Conservation (phyloP, 108 stramenopile genomes). For the Mediolabrus comicus region DNA sequence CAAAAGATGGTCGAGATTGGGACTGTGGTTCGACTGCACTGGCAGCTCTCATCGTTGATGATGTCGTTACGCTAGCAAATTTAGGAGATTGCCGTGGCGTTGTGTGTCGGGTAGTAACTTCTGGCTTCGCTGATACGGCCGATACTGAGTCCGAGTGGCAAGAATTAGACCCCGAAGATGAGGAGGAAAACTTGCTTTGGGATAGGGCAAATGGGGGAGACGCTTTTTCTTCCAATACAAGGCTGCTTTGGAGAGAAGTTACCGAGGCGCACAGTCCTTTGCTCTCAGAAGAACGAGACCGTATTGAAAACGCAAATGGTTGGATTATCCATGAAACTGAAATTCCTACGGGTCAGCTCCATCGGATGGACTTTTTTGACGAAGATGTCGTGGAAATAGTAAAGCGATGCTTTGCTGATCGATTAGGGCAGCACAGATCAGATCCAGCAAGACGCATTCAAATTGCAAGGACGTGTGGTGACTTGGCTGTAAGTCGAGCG, state of each 20-base stretch:
- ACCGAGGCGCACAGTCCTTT: conserved; percentile 65
- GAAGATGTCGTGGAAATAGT: conserved; percentile 77
- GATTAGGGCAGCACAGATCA: conserved; percentile 53
- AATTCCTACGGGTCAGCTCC: conserved; percentile 64
- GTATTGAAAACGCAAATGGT: conserved; percentile 78
- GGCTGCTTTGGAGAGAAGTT: conserved; percentile 68
- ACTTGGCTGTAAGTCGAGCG: conserved; percentile 81
- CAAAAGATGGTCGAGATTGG: conserved; percentile 71
- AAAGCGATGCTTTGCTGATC: conserved; percentile 64
- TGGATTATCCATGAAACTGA: conserved; percentile 80
- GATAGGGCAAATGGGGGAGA: conserved; percentile 23
- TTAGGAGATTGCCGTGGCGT: conserved; percentile 80
- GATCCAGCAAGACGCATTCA: conserved; percentile 70
- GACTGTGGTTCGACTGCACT: conserved; percentile 80
- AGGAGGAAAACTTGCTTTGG: conserved; percentile 18
- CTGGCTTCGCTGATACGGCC: conserved; percentile 11
- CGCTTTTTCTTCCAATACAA: conserved; percentile 4
- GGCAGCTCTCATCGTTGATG: conserved; percentile 60
- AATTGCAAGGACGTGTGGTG: conserved; percentile 80
- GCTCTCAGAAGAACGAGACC: conserved; percentile 52
- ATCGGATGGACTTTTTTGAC: conserved; percentile 71
- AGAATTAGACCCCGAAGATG: conserved; percentile 17
- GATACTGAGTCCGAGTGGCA: conserved; percentile 16
- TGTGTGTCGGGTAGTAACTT: conserved; percentile 50
- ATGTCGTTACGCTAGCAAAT: conserved; percentile 62